A percentile compares a stretch with the other conserved stretches of the same genome.
Evolutionary conservation across 768 basidiomycete species (phyloP).

Genomic region (Hydnomerulius pinastri): DNA sequence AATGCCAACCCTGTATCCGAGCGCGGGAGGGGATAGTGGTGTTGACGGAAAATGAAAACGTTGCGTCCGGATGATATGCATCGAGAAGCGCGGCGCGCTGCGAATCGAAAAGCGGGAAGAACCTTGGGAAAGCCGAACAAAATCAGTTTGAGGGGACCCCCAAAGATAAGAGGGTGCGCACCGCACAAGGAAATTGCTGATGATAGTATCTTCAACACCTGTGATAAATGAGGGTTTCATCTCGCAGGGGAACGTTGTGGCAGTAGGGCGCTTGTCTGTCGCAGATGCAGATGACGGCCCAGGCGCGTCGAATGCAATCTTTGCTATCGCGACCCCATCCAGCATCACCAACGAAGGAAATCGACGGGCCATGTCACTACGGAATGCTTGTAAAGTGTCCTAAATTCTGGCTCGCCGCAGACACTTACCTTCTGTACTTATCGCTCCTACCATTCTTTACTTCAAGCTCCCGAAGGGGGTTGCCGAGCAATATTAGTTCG

Average conservation of each 20-base stretch:
- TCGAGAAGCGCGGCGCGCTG: slow-evolving; percentile 66
- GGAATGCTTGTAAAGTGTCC: slow-evolving; percentile 7
- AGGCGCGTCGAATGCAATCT: slow-evolving; percentile 78
- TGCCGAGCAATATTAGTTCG: slow-evolving; percentile 74
- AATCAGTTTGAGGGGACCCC: slow-evolving; percentile 5
- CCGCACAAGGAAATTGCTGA: slow-evolving; percentile 79
- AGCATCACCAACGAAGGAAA: slow-evolving; percentile 83
- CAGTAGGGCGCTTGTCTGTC: slow-evolving; percentile 44
- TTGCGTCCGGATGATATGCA: slow-evolving; percentile 84
- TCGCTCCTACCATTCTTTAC: slow-evolving; percentile 56
- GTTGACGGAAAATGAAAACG: slow-evolving; percentile 88
- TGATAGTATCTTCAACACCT: slow-evolving; percentile 66
- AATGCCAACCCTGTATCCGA: slow-evolving; percentile 67
- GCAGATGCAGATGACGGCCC: slow-evolving; percentile 47
- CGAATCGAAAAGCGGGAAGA: slow-evolving; percentile 82
- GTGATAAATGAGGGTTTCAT: slow-evolving; percentile 76
- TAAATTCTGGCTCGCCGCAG: neutral
- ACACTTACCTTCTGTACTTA: slow-evolving; percentile 68
- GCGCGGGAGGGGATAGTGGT: slow-evolving; percentile 81
- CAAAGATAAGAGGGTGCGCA: slow-evolving; percentile 38
- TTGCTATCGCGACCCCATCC: slow-evolving; percentile 76
- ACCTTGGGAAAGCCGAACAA: slow-evolving; percentile 46
- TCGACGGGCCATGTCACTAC: slow-evolving; percentile 76
- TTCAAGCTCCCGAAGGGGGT: slow-evolving; percentile 70
- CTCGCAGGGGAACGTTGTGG: slow-evolving; percentile 77